Conservation (phyloP, 2,329 filamentous ascomycete species). For the Tolypocladium album region DNA sequence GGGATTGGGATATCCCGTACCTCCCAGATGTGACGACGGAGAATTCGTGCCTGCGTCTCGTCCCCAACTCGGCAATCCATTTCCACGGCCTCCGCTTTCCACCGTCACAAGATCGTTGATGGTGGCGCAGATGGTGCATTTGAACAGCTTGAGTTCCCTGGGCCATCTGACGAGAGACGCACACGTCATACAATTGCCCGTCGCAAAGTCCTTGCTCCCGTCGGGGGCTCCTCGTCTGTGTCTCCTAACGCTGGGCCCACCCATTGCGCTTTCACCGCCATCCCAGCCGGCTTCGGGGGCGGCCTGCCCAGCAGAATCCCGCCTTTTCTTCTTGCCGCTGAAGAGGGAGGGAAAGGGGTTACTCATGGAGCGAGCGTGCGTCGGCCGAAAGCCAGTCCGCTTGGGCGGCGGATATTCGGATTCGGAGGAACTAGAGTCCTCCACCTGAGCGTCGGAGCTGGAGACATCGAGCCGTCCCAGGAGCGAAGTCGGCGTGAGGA, state of each 20-base stretch:
- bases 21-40: neutral
- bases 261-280: constrained; percentile 11
- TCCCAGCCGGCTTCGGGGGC: constrained; percentile 19
- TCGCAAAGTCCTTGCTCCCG: constrained; percentile 47
- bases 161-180: constrained; percentile 74
- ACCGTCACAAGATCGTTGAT: constrained; percentile 60
- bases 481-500: constrained; percentile 20
- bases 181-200: constrained; percentile 78
- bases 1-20: constrained; percentile 1
- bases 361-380: constrained; percentile 54
- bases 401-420: constrained; percentile 23
- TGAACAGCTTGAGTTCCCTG: constrained; percentile 58
- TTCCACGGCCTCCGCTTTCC: constrained; percentile 10
- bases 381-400: constrained; percentile 8
- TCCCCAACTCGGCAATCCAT: constrained; percentile 9
- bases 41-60: constrained; percentile 10
- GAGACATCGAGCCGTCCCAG: constrained; percentile 15
- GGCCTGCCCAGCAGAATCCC: constrained; percentile 23
- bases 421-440: constrained; percentile 35
- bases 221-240: constrained; percentile 21
- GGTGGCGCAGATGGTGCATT: constrained; percentile 74
- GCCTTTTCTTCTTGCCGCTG: constrained; percentile 45
- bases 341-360: constrained; percentile 70
- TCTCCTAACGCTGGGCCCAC: constrained; percentile 7
- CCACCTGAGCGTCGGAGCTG: constrained; percentile 17